Evolutionary conservation across 768 basidiomycete species (phyloP).

Genomic region (Tricholoma bakamatsutake): DNA sequence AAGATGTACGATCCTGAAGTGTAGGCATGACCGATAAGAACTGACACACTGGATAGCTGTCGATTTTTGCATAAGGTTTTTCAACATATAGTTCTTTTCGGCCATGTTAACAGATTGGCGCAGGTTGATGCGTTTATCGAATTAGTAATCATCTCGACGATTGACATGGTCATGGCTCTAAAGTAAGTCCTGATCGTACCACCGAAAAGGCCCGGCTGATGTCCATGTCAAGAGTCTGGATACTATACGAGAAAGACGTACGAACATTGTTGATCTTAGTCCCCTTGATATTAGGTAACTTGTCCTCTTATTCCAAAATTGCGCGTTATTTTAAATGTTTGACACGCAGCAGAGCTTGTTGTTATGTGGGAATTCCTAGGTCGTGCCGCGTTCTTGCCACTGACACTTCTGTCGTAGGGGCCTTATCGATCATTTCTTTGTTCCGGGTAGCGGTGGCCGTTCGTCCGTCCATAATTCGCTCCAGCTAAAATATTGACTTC

Average conservation of each 20-base stretch:
- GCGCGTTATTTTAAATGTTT: not conserved
- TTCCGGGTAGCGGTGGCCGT: not conserved
- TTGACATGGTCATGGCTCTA: not conserved
- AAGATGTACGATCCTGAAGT: not conserved
- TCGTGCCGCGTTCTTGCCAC: not conserved
- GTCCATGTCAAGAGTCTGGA: not conserved
- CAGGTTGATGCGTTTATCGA: not conserved
- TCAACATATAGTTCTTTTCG: not conserved
- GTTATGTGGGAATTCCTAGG: slow-evolving; percentile 10
- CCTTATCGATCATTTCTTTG: not conserved
- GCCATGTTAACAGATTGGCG: not conserved
- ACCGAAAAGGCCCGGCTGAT: not conserved
- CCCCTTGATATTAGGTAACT: not conserved
- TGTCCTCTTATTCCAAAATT: not conserved
- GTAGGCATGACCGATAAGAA: not conserved
- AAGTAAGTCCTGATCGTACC: not conserved
- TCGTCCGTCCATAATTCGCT: not conserved
- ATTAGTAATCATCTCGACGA: not conserved
- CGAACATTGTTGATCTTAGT: not conserved
- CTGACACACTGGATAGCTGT: not conserved
- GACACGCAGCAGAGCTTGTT: slow-evolving; percentile 8
- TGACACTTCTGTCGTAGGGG: not conserved
- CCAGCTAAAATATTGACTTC: not conserved
- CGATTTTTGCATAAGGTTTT: not conserved
- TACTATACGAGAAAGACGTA: not conserved